These are phyloP conservation scores for Pichia membranifaciens DNA, from an alignment of 805 yeast species.

Conservation along the genomic window DNA sequence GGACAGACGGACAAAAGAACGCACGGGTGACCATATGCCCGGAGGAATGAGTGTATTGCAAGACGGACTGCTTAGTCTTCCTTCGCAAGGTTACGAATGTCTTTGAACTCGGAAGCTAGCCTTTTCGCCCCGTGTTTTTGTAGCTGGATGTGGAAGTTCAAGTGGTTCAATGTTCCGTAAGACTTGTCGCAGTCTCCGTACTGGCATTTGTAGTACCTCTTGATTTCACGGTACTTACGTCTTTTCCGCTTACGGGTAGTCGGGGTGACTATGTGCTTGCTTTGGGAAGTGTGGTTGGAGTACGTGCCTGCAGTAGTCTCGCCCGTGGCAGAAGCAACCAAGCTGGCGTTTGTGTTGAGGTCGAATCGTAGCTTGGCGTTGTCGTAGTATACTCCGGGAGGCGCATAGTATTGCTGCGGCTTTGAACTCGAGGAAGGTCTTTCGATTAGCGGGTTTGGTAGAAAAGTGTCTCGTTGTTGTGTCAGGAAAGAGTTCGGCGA, in stretches of 20 bases:
- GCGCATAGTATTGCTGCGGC: too few relatives aligned
- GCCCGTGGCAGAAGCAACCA: not conserved
- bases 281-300: not conserved
- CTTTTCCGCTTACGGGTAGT: conserved; percentile 39
- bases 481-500: not conserved
- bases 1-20: too few relatives aligned
- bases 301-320: not conserved
- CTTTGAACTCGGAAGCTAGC: conserved; percentile 49
- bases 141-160: conserved; percentile 49
- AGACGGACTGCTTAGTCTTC: not conserved
- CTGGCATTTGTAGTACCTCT: conserved; percentile 46
- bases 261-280: not conserved
- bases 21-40: too few relatives aligned
- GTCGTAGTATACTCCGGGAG: too few relatives aligned
- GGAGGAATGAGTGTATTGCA: too few relatives aligned
- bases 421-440: not conserved
- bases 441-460: not conserved
- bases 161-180: conserved; percentile 55
- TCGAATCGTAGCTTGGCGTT: not conserved
- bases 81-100: conserved; percentile 22
- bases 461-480: not conserved
- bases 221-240: conserved; percentile 51
- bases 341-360: conserved; percentile 5
- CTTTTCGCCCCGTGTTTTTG: conserved; percentile 54
- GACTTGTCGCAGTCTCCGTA: conserved; percentile 44